Evolutionary conservation across 192 early-diverging fungal species (phyloP).

Genomic region (Oehlia diaphana): DNA sequence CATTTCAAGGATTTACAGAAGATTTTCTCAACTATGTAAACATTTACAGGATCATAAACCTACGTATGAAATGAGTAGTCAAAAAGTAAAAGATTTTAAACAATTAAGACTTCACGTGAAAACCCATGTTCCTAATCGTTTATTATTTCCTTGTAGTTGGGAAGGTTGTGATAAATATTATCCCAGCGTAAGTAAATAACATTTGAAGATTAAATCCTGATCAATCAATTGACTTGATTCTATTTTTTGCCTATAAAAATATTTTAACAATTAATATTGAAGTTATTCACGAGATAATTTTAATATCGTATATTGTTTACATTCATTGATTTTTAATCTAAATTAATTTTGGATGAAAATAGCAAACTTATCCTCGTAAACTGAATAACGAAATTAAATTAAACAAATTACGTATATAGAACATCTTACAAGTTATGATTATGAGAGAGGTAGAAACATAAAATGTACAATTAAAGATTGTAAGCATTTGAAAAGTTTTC

Average conservation of each 20-base stretch:
- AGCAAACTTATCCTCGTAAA: not conserved
- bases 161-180: constrained; percentile 27
- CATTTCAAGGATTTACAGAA: not conserved
- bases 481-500: constrained; percentile 11
- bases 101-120: not conserved
- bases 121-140: constrained; percentile 15
- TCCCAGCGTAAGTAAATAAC: constrained; percentile 4
- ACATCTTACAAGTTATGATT: constrained; percentile 10
- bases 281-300: constrained; percentile 4
- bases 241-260: not conserved
- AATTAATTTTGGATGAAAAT: not conserved
- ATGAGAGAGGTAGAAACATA: constrained; percentile 20
- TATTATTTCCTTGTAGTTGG: constrained; percentile 23
- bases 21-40: constrained; percentile 12
- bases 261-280: not conserved
- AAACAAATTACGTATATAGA: constrained; percentile 9
- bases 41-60: constrained; percentile 24
- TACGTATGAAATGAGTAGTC: not conserved
- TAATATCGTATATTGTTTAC: not conserved
- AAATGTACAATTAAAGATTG: not conserved
- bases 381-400: not conserved
- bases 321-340: not conserved
- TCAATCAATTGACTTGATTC: not conserved
- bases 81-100: not conserved
- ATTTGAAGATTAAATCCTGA: not conserved